Conservation (phyloP, 148 eudicot genomes). For the Mesembryanthemum crystallinum region DNA sequence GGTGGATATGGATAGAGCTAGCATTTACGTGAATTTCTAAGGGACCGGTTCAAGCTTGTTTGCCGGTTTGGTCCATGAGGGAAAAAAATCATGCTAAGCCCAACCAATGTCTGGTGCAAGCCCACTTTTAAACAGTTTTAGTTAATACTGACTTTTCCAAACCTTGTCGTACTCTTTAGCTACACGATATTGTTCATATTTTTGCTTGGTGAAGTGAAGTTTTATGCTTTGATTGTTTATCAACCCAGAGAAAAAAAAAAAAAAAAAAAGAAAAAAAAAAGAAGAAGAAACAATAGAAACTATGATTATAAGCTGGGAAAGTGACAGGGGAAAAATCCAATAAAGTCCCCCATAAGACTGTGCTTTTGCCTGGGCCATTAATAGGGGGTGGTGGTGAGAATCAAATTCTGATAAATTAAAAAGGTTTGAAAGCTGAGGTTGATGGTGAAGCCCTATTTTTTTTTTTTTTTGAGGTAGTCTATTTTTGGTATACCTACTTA, state of each 20-base stretch:
- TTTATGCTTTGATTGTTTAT: no score
- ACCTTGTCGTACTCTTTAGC: no score
- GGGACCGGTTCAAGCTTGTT: no score
- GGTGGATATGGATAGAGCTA: no score
- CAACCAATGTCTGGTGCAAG: no score
- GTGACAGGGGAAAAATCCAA: constrained; percentile 8
- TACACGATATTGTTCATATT: no score
- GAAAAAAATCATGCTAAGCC: no score
- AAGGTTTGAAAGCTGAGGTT: not conserved
- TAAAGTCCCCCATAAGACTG: not conserved
- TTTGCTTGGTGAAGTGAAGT: not conserved
- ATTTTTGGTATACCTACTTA: constrained; percentile 9
- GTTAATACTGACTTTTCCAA: no score
- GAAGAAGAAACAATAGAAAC: not conserved
- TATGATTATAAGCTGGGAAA: not conserved
- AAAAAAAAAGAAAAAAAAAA: not conserved
- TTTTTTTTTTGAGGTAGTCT: not conserved
- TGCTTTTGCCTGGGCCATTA: constrained; percentile 10
- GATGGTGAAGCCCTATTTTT: not conserved
- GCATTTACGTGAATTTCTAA: no score
- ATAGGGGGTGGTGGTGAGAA: not conserved
- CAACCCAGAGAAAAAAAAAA: no score
- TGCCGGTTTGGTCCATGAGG: no score
- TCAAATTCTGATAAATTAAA: constrained; percentile 21
- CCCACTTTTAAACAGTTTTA: no score